A percentile compares a stretch with the other conserved stretches of the same genome.
Conservation (phyloP, 139 green algal species). For the Tetratostichococcus sp. region DNA sequence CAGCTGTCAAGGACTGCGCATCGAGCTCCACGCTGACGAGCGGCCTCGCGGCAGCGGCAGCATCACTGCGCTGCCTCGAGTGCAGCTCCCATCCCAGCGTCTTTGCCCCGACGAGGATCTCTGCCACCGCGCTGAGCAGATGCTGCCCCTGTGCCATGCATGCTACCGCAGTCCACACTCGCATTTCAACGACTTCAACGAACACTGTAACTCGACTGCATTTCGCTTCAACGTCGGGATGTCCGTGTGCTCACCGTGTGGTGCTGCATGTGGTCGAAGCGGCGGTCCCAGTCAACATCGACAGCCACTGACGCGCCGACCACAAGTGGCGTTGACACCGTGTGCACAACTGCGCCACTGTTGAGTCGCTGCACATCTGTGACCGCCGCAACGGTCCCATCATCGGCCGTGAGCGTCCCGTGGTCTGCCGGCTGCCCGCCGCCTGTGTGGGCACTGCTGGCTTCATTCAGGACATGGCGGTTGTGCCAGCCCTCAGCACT, state of each 20-base stretch:
- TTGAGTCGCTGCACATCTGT: slow-evolving; percentile 3
- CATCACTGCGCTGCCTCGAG: not conserved
- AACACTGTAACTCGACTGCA: no score
- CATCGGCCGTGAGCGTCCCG: not conserved
- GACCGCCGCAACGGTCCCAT: not conserved
- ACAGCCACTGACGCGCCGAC: not conserved
- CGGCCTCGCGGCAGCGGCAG: not conserved
- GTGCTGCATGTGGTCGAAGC: slow-evolving; percentile 21
- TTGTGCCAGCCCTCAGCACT: no score
- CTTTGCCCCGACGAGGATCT: slow-evolving; percentile 3
- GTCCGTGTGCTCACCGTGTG: slow-evolving; percentile 4
- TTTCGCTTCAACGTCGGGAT: no score
- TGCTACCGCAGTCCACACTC: no score
- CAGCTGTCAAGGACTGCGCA: not conserved
- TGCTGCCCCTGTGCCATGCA: slow-evolving; percentile 6
- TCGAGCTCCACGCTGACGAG: slow-evolving; percentile 13
- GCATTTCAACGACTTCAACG: no score
- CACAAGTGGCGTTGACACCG: not conserved
- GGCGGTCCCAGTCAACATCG: slow-evolving; percentile 9
- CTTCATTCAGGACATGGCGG: no score
- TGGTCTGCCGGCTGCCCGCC: not conserved
- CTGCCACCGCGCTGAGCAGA: slow-evolving; percentile 13
- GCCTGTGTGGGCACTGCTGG: not conserved
- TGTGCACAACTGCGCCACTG: slow-evolving; percentile 3
- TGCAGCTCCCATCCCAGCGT: slow-evolving; percentile 19